Conservation (phyloP, 768 basidiomycete species). For the Leccinum incarnatum region DNA sequence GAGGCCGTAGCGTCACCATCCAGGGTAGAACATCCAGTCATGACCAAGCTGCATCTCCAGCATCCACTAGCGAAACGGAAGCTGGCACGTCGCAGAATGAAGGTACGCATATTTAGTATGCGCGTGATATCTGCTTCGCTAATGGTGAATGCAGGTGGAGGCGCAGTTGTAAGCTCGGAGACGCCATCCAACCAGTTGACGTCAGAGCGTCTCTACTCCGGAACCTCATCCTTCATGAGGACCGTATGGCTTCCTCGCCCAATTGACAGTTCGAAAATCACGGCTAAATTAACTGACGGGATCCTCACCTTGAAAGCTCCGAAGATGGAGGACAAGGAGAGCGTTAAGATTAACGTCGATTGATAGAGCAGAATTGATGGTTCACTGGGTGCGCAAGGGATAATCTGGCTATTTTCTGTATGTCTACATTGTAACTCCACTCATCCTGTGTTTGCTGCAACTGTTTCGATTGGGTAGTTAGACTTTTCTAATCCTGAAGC, state of each 20-base stretch:
- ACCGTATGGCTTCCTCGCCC: conserved; percentile 71
- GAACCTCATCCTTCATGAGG: conserved; percentile 56
- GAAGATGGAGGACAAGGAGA: conserved; percentile 58
- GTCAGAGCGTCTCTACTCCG: conserved; percentile 58
- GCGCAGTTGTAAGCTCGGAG: conserved; percentile 17
- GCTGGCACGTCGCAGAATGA: conserved; percentile 14
- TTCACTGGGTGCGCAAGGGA: not conserved
- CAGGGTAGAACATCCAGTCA: conserved; percentile 53
- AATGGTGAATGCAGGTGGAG: conserved; percentile 5
- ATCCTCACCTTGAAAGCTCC: conserved; percentile 61
- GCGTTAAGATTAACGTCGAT: conserved; percentile 45
- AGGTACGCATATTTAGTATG: conserved; percentile 24
- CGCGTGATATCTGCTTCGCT: not conserved
- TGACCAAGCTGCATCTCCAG: conserved; percentile 19
- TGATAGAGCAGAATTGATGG: not conserved
- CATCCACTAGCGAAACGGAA: conserved; percentile 12
- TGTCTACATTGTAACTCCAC: conserved; percentile 8
- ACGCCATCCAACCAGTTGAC: conserved; percentile 46
- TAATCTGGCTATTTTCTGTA: not conserved
- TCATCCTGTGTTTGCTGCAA: not conserved
- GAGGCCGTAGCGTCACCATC: conserved; percentile 68
- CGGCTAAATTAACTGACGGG: conserved; percentile 66
- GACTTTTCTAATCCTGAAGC: not conserved
- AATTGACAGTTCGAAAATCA: conserved; percentile 54
- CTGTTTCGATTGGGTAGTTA: not conserved